Evolutionary conservation across 2,329 filamentous ascomycete species (phyloP).

Genomic region (Amylocarpus encephaloides): DNA sequence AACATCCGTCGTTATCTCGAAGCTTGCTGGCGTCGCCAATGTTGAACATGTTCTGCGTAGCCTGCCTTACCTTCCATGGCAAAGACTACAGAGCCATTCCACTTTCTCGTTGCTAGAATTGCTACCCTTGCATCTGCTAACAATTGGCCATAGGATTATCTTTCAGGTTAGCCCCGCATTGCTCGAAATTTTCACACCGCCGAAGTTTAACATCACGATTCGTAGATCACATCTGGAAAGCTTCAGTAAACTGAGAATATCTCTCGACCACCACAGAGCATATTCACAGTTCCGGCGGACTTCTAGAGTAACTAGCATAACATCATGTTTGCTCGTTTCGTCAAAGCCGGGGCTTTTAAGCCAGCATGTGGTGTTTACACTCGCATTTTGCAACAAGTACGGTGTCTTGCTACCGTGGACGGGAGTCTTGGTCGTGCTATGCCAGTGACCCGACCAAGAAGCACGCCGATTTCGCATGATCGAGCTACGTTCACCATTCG

Average conservation of each 20-base stretch:
- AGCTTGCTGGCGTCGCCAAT: conserved; percentile 9
- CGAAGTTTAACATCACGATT: conserved; percentile 17
- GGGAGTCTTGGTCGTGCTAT: conserved; percentile 65
- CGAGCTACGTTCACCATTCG: conserved; percentile 92
- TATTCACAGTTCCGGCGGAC: conserved; percentile 12
- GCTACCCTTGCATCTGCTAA: conserved; percentile 36
- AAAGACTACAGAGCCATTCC: conserved; percentile 6
- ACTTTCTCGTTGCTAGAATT: not conserved
- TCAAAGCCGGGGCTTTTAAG: conserved; percentile 46
- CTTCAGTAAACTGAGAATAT: conserved; percentile 35
- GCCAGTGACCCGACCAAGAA: conserved; percentile 50
- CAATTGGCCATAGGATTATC: conserved; percentile 56
- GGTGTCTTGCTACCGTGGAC: conserved; percentile 59
- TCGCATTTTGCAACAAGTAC: conserved; percentile 33
- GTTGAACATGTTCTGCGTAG: not conserved
- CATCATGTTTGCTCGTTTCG: conserved; percentile 56
- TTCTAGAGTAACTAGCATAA: conserved; percentile 30
- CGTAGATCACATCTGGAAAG: conserved; percentile 39
- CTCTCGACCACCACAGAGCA: conserved; percentile 15
- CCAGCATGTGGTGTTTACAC: conserved; percentile 27
- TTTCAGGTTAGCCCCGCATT: conserved; percentile 51
- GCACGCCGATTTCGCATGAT: conserved; percentile 64
- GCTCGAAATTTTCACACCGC: conserved; percentile 19
- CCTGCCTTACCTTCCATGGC: conserved; percentile 8
- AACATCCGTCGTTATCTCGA: conserved; percentile 17